phyloP scores from a whole-genome alignment of 208 protist species.

The Trypanosoma mega region DNA sequence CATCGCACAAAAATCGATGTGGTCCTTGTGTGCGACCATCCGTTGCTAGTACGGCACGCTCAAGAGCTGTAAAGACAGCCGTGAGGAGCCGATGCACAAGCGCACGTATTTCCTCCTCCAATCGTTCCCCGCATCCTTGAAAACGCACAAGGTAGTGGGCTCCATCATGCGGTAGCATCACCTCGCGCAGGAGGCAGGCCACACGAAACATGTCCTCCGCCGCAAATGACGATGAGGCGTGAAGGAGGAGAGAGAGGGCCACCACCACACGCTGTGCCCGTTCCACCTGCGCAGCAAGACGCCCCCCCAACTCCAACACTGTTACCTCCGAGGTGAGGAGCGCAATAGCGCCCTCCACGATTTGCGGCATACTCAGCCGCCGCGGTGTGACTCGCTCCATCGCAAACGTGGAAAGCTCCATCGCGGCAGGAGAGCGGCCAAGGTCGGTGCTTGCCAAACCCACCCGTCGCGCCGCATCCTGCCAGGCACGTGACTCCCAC shows the following conservation, averaged over 20 bases:
- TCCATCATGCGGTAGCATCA: constrained; percentile 19
- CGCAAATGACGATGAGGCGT: constrained; percentile 24
- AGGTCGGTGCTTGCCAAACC: constrained; percentile 42
- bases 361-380: constrained; percentile 23
- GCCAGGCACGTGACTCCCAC: constrained; percentile 60
- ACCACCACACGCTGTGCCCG: constrained; percentile 20
- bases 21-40: constrained; percentile 33
- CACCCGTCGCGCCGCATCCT: constrained; percentile 56
- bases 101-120: constrained; percentile 44
- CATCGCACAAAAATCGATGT: constrained; percentile 56
- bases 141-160: constrained; percentile 51
- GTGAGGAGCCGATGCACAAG: constrained; percentile 44
- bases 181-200: constrained; percentile 20
- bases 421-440: constrained; percentile 29
- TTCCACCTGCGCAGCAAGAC: constrained; percentile 15
- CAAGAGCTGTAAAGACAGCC: constrained; percentile 42
- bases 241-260: constrained; percentile 28
- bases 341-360: constrained; percentile 25
- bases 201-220: constrained; percentile 27
- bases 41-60: constrained; percentile 25
- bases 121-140: constrained; percentile 44
- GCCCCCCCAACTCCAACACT: constrained; percentile 7
- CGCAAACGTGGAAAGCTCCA: constrained; percentile 37
- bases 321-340: constrained; percentile 21
- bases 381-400: constrained; percentile 26